Base-by-base conservation (phyloP, 306 rosid species). In the Boehmeria nivea region DNA sequence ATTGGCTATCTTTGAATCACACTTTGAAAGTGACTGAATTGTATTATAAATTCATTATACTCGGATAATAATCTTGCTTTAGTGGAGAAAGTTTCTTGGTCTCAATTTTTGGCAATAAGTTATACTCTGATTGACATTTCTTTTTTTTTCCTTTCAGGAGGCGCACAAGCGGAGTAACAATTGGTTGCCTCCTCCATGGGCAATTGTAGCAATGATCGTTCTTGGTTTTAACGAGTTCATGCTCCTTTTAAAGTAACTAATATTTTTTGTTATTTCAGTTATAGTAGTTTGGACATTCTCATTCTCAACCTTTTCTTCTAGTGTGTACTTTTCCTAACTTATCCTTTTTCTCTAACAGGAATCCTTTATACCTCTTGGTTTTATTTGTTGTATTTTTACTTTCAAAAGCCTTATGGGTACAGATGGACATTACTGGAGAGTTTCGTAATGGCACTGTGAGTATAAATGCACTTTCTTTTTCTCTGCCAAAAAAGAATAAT, bases 161-260 rank as follows among this genome's bases (percentile, higher is more conserved):
- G 98, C 95, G 43, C 63, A 78, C 71, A 87, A 67, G 83, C 77
- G 81, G 33, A 82, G 74, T 68, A 90, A 82, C 75, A 80, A 78
- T 66, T 80, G 95, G 98, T 52, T 84, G 58, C 98, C 98, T 57
- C 94, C 98, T 80, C 85, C 86, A 47, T 90, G 98, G 98, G 78
- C 94, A 50, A 86, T 90, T 31, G n/a, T 78, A 73, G 88, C 86
- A 3, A 60, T 87, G 80, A 2, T 75, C 50, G 16, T 87, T 53
- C 95, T 90, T 60, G 98, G 98, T 28, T 90, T 76, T 63, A 84
- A 90, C 28, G 98, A 90, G 65, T 74, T 90, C 61, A 83, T 80
- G 85, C 43, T 80, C 18, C 91, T 90, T 43, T 57, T 90, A 62
- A 90, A 66, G 98, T 90, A 72, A 72, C 25, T 71, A 57, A 4